Evolutionary conservation across 176 grass and related monocot genomes (phyloP).

Genomic region (Aegilops tauschii): DNA sequence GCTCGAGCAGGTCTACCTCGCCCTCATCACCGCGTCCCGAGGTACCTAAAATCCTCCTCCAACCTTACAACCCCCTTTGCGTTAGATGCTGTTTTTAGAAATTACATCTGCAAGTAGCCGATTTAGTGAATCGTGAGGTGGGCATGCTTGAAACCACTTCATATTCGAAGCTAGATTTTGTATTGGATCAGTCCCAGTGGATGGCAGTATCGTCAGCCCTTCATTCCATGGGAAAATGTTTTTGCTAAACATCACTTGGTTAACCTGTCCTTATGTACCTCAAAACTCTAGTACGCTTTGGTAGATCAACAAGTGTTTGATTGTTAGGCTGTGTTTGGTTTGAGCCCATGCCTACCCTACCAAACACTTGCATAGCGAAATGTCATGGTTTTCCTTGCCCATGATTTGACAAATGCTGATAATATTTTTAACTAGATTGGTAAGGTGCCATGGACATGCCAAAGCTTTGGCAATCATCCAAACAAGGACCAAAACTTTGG

Average conservation of each 20-base stretch:
- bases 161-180: background rate
- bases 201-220: background rate
- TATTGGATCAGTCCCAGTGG: background rate
- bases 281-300: background rate
- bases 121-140: background rate
- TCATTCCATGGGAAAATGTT: background rate
- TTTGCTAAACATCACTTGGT: background rate
- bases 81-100: background rate
- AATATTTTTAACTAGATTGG: background rate
- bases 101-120: background rate
- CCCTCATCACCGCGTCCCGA: slow-evolving; percentile 80
- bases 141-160: slow-evolving; percentile 4
- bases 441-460: background rate
- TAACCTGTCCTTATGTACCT: slow-evolving; percentile 1
- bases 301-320: background rate
- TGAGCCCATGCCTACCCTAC: background rate
- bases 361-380: background rate
- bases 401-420: background rate
- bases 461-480: background rate
- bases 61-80: background rate
- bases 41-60: slow-evolving; percentile 32
- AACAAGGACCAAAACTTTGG: background rate
- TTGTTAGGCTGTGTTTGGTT: background rate
- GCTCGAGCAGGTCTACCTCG: slow-evolving; percentile 81
- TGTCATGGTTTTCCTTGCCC: slow-evolving; percentile 1